Conservation (phyloP, 1,284 basidiomycete species). For the Hymenochaete sp. region DNA sequence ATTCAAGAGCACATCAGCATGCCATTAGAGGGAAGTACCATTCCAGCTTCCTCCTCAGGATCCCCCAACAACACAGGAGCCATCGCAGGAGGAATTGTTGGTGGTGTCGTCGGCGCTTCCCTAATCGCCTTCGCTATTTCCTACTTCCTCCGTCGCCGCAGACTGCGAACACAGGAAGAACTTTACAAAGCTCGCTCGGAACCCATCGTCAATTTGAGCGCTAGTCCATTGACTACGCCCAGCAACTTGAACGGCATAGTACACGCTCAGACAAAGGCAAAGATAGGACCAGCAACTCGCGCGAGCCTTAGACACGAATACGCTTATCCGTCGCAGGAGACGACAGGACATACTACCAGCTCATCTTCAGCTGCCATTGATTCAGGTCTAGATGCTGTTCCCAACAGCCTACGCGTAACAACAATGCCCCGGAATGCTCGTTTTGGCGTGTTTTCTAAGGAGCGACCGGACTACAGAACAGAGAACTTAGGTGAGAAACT, state of each 20-base stretch:
- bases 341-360: no score
- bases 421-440: no score
- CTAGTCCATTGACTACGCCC: no score
- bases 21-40: conserved; percentile 8
- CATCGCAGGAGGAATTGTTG: conserved; percentile 17
- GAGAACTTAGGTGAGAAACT: no score
- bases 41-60: neutral
- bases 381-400: neutral
- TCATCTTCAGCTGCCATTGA: neutral
- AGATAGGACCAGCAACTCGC: no score
- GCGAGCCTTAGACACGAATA: no score
- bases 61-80: conserved; percentile 14
- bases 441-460: no score
- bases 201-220: no score
- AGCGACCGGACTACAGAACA: no score
- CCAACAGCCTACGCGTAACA: conserved; percentile 8
- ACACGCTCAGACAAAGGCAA: neutral
- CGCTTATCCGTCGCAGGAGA: no score
- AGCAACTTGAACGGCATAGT: conserved; percentile 7
- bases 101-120: conserved; percentile 6
- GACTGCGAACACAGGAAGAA: conserved; percentile 2
- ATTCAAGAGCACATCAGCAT: conserved; percentile 9
- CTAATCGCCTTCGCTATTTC: conserved; percentile 6
- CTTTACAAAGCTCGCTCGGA: no score
- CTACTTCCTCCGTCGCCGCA: conserved; percentile 11